These are phyloP conservation scores for Metschnikowia gruessii DNA, from an alignment of 805 yeast genomes.

Conservation along the genomic window DNA sequence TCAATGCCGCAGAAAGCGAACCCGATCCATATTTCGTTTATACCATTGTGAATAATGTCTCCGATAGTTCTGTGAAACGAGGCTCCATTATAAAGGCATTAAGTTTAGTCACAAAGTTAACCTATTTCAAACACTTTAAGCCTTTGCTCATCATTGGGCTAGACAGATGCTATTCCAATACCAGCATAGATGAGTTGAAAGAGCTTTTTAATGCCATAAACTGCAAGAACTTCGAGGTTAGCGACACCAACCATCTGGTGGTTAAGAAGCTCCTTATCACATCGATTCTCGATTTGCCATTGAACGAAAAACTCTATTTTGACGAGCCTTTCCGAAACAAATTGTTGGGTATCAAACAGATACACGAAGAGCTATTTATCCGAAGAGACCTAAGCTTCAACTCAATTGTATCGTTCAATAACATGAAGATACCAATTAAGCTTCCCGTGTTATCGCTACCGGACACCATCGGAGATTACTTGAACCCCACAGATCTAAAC, in stretches of 20 bases:
- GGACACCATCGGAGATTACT: slow-evolving; percentile 43
- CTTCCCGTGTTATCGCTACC: slow-evolving; percentile 42
- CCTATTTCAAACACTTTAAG: slow-evolving; percentile 54
- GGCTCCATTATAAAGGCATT: slow-evolving; percentile 61
- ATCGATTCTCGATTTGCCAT: slow-evolving; percentile 42
- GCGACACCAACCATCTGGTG: slow-evolving; percentile 24
- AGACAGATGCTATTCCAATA: slow-evolving; percentile 41
- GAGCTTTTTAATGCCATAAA: slow-evolving; percentile 34
- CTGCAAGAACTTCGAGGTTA: slow-evolving; percentile 26
- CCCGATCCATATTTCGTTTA: slow-evolving; percentile 49
- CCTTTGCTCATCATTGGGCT: slow-evolving; percentile 55
- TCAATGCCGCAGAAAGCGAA: slow-evolving; percentile 32
- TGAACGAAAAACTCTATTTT: slow-evolving; percentile 39
- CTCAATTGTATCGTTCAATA: slow-evolving; percentile 35
- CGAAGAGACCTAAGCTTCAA: slow-evolving; percentile 45
- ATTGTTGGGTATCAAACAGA: slow-evolving; percentile 29
- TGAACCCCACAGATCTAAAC: slow-evolving; percentile 45
- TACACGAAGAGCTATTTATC: slow-evolving; percentile 36
- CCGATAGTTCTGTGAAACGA: slow-evolving; percentile 45
- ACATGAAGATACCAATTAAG: slow-evolving; percentile 44
- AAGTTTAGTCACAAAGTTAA: slow-evolving; percentile 53
- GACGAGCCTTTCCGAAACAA: slow-evolving; percentile 39
- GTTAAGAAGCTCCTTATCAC: slow-evolving; percentile 40
- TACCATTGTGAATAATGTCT: slow-evolving; percentile 51
- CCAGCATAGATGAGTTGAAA: slow-evolving; percentile 22